Percentiles rank a stretch among this genome's conserved stretches.
phyloP scores from a whole-genome alignment of 495 filamentous ascomycete genomes.

The Massariosphaeria phaeospora region DNA sequence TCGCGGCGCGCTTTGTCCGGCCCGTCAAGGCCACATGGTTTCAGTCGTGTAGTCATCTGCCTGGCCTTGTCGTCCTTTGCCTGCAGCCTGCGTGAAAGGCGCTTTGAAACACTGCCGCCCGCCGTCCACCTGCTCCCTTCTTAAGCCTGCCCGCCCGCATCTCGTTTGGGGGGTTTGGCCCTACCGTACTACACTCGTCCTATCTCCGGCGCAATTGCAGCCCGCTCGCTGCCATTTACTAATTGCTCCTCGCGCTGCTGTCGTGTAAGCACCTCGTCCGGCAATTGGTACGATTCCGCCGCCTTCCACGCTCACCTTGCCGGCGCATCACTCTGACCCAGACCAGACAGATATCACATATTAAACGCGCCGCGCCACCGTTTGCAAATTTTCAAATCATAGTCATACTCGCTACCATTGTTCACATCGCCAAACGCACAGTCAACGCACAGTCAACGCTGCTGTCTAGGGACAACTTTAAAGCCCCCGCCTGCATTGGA shows the following conservation, averaged over 20 bases:
- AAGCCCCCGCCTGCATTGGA: conserved; percentile 1
- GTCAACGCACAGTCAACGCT: neutral
- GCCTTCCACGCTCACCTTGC: conserved; percentile 27
- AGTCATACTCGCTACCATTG: neutral
- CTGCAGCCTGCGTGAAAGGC: conserved; percentile 26
- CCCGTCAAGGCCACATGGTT: conserved; percentile 16
- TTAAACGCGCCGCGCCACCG: too few species aligned
- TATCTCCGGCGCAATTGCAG: conserved; percentile 23
- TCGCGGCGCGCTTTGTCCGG: conserved; percentile 26
- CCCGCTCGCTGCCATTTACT: conserved; percentile 19
- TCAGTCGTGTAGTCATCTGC: conserved; percentile 23
- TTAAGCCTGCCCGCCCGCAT: conserved; percentile 26
- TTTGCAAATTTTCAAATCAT: neutral
- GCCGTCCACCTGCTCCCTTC: conserved; percentile 19
- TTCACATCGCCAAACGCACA: neutral
- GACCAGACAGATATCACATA: conserved; percentile 11
- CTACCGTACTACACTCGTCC: conserved; percentile 14
- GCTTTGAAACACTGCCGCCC: conserved; percentile 33
- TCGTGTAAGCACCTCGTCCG: conserved; percentile 31
- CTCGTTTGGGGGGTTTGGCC: conserved; percentile 20
- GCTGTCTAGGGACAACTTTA: conserved; percentile 1
- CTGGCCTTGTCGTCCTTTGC: conserved; percentile 28
- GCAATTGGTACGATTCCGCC: conserved; percentile 28
- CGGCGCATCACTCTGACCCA: conserved; percentile 23
- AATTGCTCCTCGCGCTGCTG: conserved; percentile 13